Base-by-base conservation (phyloP, 176 grass and related monocot genomes). In the Canna indica region DNA sequence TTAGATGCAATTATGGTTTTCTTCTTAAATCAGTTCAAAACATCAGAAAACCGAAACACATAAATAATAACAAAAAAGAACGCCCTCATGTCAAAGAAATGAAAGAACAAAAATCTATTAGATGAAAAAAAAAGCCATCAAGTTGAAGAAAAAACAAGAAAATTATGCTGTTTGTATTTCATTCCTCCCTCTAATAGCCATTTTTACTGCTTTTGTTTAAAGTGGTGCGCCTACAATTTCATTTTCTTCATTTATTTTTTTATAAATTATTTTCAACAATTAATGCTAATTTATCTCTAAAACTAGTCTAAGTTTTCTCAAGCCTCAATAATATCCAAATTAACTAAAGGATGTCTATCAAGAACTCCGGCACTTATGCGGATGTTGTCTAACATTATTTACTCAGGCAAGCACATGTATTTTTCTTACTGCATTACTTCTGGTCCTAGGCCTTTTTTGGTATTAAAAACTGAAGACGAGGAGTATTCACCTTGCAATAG, bases 401-500 rank as follows among this genome's bases (percentile, higher is more conserved):
- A 54, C 18, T 20, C 50, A 54, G 5, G 50, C 50, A 54, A 20
- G 20, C 50, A 2, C 50, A 54, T 54, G n/a, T 54, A 20, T n/a
- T 60, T 30, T 31, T 25, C 31, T 64, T 20, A 11, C 13, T 6
- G 1, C 3, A 18, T 33, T 38, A 13, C 20, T 66, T 33, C 22
- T 66, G 50, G 7, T n/a, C 22, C 22, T 54, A 54, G 22, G 13
- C 41, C n/a, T n/a, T 44, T 54, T 54, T 24, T 12, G 34, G 35
- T 38, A 66, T 36, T 39, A 25, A 65, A 65, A n/a, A 12, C 16
- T 1, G 22, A 76, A 72, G 57, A 59, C 76, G 15, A 20, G 16
- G 15, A 20, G 4, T 70, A 20, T 27, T 70, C 29, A 99, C 94
- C 94, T 93, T 99, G 94, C 94, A 99, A 79, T 99, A 99, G 47